phyloP scores from a whole-genome alignment of 2,329 filamentous ascomycete species.

The Sporothrix protearum region DNA sequence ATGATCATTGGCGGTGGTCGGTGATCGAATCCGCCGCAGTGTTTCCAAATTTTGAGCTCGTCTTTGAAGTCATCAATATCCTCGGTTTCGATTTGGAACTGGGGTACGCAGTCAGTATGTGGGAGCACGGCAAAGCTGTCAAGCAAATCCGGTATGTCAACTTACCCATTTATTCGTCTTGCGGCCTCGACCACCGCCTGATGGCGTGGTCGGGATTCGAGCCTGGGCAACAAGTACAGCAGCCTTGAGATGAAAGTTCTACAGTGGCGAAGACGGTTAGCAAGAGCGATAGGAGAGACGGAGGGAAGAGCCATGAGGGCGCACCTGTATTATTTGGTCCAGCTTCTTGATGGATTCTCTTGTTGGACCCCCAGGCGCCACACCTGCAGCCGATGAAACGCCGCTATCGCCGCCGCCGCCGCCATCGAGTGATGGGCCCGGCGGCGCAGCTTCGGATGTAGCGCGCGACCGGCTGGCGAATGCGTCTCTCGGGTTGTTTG shows the following conservation, averaged over 20 bases:
- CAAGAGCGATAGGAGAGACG: neutral
- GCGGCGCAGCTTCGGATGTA: constrained; percentile 42
- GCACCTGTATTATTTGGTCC: constrained; percentile 88
- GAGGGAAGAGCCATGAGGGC: neutral
- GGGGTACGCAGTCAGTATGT: constrained; percentile 13
- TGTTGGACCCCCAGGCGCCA: constrained; percentile 46
- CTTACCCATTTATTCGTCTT: constrained; percentile 85
- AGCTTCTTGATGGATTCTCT: constrained; percentile 72
- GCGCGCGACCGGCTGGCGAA: constrained; percentile 42
- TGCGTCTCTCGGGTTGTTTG: constrained; percentile 71
- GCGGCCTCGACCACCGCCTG: constrained; percentile 49
- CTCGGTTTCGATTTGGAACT: constrained; percentile 95
- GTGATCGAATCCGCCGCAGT: constrained; percentile 70
- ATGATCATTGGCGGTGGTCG: constrained; percentile 81
- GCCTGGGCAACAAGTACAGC: constrained; percentile 80
- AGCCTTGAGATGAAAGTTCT: constrained; percentile 92
- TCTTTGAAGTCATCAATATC: constrained; percentile 86
- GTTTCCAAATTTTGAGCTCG: constrained; percentile 77
- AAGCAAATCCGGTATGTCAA: constrained; percentile 13
- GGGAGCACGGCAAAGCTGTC: neutral
- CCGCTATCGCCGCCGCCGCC: constrained; percentile 34
- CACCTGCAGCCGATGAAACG: constrained; percentile 41
- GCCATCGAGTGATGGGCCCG: constrained; percentile 28
- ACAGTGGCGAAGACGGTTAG: constrained; percentile 16
- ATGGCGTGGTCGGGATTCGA: constrained; percentile 65